Percentiles rank a stretch among this genome's conserved stretches.
Conservation (phyloP, 495 filamentous ascomycete species). For the Podospora bellae-mahoneyi region DNA sequence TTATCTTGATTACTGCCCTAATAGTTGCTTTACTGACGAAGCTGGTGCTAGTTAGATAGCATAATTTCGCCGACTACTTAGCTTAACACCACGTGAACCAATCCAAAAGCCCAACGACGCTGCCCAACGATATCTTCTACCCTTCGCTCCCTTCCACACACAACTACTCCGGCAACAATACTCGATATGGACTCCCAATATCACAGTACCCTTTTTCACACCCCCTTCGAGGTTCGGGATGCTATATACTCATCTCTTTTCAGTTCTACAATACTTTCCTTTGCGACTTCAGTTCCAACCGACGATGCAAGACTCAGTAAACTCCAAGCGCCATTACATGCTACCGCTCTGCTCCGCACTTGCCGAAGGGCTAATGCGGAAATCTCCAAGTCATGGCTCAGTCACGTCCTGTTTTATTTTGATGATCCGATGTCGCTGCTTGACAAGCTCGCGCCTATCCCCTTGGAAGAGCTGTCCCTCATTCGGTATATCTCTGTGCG, state of each 20-base stretch:
- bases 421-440: neutral
- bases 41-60: too few relatives aligned
- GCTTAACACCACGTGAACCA: too few relatives aligned
- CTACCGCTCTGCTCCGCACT: neutral
- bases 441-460: neutral
- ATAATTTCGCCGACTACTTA: too few relatives aligned
- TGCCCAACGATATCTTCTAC: too few relatives aligned
- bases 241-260: neutral
- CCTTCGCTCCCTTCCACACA: too few relatives aligned
- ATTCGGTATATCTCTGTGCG: neutral
- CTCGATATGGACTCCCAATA: neutral
- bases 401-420: neutral
- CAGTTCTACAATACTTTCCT: neutral
- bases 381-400: neutral
- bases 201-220: neutral
- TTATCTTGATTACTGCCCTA: too few relatives aligned
- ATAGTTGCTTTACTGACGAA: too few relatives aligned
- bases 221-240: neutral
- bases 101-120: too few relatives aligned
- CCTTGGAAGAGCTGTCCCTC: neutral
- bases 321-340: neutral
- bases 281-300: neutral
- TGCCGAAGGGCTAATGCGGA: neutral
- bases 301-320: neutral
- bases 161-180: too few relatives aligned